These are phyloP conservation scores for Erodium moschatum DNA, from an alignment of 441 rosid genomes.

Conservation along the genomic window DNA sequence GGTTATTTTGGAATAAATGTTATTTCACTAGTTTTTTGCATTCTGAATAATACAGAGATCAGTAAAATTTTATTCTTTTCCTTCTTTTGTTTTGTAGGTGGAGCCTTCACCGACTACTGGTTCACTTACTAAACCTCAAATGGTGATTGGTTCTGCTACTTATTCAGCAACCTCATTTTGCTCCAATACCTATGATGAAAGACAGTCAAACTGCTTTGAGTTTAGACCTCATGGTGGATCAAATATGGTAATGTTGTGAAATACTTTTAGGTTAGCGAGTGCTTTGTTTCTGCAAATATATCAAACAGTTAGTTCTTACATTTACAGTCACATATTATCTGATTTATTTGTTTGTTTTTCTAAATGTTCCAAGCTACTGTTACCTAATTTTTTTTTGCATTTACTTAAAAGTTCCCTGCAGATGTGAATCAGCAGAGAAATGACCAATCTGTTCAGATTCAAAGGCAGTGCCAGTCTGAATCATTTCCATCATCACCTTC, in stretches of 20 bases:
- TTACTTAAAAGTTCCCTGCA: constrained; percentile 63
- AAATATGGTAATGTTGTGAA: constrained; percentile 47
- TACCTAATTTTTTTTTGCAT: constrained; percentile 29
- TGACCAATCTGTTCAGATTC: constrained; percentile 37
- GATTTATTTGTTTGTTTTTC: background rate
- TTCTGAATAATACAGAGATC: constrained; percentile 4
- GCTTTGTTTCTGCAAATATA: background rate
- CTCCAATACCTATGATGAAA: constrained; percentile 33
- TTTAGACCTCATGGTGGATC: constrained; percentile 56
- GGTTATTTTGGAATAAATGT: background rate
- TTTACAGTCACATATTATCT: background rate
- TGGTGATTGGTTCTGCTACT: constrained; percentile 33
- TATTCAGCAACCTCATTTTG: constrained; percentile 31
- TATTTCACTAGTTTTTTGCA: background rate
- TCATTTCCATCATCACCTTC: constrained; percentile 36
- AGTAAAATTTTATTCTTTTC: background rate
- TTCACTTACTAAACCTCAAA: constrained; percentile 56
- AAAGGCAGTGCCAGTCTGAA: constrained; percentile 38
- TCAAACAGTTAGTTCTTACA: background rate
- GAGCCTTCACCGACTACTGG: constrained; percentile 96
- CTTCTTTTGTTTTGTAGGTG: constrained; percentile 40
- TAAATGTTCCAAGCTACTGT: constrained; percentile 10
- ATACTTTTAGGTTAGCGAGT: background rate
- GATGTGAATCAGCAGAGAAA: constrained; percentile 44
- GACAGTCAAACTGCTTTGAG: constrained; percentile 49